Base-by-base conservation (phyloP, 176 grass and related monocot species). In the Eleusine indica region DNA sequence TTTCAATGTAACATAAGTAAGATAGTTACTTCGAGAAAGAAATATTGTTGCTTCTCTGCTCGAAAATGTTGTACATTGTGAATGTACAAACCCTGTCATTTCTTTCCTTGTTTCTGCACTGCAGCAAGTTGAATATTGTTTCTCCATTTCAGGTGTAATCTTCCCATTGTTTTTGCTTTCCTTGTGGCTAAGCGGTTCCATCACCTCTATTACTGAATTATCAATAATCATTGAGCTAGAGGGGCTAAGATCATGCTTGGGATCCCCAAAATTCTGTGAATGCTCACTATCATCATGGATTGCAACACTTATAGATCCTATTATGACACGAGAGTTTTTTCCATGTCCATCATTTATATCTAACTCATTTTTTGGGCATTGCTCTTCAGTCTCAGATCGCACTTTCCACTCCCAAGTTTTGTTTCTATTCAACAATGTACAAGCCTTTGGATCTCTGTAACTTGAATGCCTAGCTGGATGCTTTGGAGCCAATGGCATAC, bases 261-360 rank as follows among this genome's bases (percentile, higher is more conserved):
- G 66, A 77, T 32, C 32, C 21, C 25, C 8, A 1, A 17, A 22
- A 17, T 61, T 56, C 7, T 74, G 68, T 14, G 25, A 82, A 63
- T 38, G 66, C 42, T 66, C 30, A 56, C 66, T 73, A 22, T 49
- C 44, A 25, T 78, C 84, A 83, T 90, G 80, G 70, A 98, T 88
- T 46, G 87, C 73, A 9, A 98, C 85, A 83, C 85, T 90, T 68
- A 98, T 93, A 53, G 96, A 98, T 76, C 96, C 96, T 81, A 98
- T 95, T 51, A 98, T 83, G 67, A 98, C 74, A 58, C 78, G 69
- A 14, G 89, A 87, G 32, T 68, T 87, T 64, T 90, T 89, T 60
- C 48, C 49, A 7, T 75, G 64, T 76, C 56, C 42, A 83, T 67
- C 80, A 61, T 86, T 46, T n/a, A 76, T 77, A 79, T 82, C 73